Base-by-base conservation (phyloP, 2,329 filamentous ascomycete genomes). In the Colletotrichum gloeosporioides region DNA sequence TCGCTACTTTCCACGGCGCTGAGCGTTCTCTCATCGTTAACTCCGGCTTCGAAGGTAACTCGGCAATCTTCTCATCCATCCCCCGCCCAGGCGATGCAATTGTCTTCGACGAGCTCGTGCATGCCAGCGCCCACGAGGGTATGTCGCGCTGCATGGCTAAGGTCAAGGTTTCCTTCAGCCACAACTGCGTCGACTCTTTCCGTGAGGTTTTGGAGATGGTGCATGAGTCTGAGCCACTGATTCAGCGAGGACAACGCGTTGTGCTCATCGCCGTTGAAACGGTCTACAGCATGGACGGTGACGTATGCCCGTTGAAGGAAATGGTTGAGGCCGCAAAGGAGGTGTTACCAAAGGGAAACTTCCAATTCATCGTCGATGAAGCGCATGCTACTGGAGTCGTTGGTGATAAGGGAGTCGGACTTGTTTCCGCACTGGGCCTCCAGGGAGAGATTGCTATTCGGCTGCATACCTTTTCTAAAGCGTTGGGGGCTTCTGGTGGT, bases 41-140 rank as follows among this genome's bases (percentile, higher is more conserved):
- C 77, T 93, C 89, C 0, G 90, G 89, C 0, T 91, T 85, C 74
- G 87, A 90, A 73, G 90, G 89, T 18, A 92, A 92, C 77, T 82
- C 85, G 1, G 89, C 88, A 12, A 86, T 91, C 13, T 87, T 88
- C 25, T 83, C 86, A 0, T 86, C 86, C 36, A 81, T 92, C 16
- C 90, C 90, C 0, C 88, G 88, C 32, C 85, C 86, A 0, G 89
- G 88, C 0, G 90, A 92, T 79, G 80, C 87, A 2, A 88, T 95
- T 25, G 79, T 95, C 1, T 92, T 92, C 75, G 93, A 95, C 81
- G 91, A 91, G 78, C 85, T 92, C 16, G 90, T 94, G 5, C 93
- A 95, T 79, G 93, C 93, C 1, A 94, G 91, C 81, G 88, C 89
- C 1, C 91, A 92, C 75, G 92, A 93, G 77, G 93, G 92, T 2